A percentile compares a stretch with the other conserved stretches of the same genome.
These are phyloP conservation scores for Lolium perenne DNA, from an alignment of 176 grass and related monocot genomes.

Conservation along the genomic window DNA sequence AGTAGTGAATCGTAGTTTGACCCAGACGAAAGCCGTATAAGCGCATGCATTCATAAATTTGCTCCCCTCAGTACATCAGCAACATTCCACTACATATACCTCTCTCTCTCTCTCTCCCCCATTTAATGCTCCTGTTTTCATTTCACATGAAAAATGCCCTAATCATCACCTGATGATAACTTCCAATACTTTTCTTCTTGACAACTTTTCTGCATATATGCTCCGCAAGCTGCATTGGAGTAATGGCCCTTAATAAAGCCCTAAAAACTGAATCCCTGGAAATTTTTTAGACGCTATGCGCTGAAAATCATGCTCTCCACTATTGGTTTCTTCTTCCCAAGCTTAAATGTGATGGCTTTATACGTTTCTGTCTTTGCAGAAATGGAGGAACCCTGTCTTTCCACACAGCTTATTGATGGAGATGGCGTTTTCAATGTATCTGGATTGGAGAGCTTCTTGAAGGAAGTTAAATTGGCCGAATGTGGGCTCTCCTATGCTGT, in stretches of 20 bases:
- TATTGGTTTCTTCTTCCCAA: conserved; percentile 9
- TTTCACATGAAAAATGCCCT: not conserved
- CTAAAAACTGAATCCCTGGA: not conserved
- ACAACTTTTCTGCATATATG: not conserved
- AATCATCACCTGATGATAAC: not conserved
- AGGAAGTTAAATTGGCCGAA: conserved; percentile 71
- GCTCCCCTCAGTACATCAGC: conserved; percentile 15
- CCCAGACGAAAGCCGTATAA: conserved; percentile 20
- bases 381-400: conserved; percentile 86
- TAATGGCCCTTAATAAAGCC: not conserved
- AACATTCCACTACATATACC: conserved; percentile 6
- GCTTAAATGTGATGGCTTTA: conserved; percentile 23
- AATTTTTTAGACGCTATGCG: not conserved
- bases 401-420: conserved; percentile 86
- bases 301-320: not conserved
- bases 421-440: conserved; percentile 81
- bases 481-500: conserved; percentile 95
- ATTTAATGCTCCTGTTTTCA: conserved; percentile 41
- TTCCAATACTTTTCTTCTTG: not conserved
- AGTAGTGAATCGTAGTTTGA: conserved; percentile 33
- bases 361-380: conserved; percentile 49
- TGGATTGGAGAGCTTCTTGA: conserved; percentile 80
- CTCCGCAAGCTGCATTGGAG: conserved; percentile 6
- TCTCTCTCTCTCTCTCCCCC: not conserved
- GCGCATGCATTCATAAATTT: conserved; percentile 23